Evolutionary conservation across 208 protist species (phyloP).

Genomic region (Vickermania ingenoplastis): DNA sequence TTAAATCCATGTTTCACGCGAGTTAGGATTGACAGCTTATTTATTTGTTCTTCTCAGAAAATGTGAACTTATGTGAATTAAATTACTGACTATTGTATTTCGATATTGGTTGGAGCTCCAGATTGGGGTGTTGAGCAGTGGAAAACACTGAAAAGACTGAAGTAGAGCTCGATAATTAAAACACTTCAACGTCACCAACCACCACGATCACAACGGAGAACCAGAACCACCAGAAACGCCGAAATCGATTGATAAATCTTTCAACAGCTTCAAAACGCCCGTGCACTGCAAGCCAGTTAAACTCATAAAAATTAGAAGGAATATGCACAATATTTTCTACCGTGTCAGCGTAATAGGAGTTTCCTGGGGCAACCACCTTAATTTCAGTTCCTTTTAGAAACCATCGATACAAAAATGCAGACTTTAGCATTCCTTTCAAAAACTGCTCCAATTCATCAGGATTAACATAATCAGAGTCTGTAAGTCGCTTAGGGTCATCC

Average conservation of each 20-base stretch:
- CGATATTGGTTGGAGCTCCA: too few species aligned
- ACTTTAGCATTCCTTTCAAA: slow-evolving; percentile 48
- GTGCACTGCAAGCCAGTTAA: slow-evolving; percentile 74
- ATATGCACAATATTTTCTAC: slow-evolving; percentile 72
- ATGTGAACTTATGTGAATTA: too few species aligned
- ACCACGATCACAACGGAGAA: slow-evolving; percentile 63
- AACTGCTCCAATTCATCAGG: slow-evolving; percentile 72
- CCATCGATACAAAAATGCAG: slow-evolving; percentile 70
- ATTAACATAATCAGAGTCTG: slow-evolving; percentile 54
- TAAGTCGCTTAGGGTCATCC: slow-evolving; percentile 61
- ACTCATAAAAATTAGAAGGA: slow-evolving; percentile 80
- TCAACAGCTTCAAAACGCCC: slow-evolving; percentile 51
- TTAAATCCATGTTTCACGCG: too few species aligned
- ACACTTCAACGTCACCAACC: slow-evolving; percentile 75
- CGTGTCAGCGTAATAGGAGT: slow-evolving; percentile 54
- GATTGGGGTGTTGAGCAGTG: too few species aligned
- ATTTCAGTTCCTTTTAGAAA: slow-evolving; percentile 76
- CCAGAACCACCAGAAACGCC: slow-evolving; percentile 82
- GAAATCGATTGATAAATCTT: slow-evolving; percentile 31
- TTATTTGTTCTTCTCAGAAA: too few species aligned
- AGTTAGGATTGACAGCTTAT: too few species aligned
- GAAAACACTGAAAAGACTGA: too few species aligned
- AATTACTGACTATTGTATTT: too few species aligned
- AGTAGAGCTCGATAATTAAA: slow-evolving; percentile 19
- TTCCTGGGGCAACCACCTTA: slow-evolving; percentile 58